Base-by-base conservation (phyloP, 768 basidiomycete genomes). In the Postia placenta region DNA sequence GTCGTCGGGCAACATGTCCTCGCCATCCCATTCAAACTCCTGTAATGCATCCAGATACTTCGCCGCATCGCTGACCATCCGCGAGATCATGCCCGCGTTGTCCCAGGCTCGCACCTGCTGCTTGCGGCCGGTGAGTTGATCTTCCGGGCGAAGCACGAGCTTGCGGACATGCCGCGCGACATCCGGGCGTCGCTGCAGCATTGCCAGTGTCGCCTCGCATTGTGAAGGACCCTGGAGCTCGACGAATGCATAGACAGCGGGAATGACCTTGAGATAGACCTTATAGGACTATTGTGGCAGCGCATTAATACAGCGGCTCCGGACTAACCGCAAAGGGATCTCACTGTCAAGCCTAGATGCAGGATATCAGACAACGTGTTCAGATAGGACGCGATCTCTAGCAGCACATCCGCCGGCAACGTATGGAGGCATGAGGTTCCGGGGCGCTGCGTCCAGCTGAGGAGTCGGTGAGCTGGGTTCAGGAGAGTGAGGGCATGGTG, bases 11-110 rank as follows among this genome's bases (percentile, higher is more conserved):
- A 81, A 77, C 27, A 80, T 69, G 6, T 69, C 64, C 60, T 85
- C 83, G 3, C 77, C 83, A 52, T 82, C 82, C 87, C 87, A 90
- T 28, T 76, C 66, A 57, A 89, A 89, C 11, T 70, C 78, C 24
- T 71, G 66, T 35, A 90, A 72, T 17, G 82, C 83, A 41, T 88
- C 87, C 37, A 89, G 64, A 41, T 67, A 62, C 56, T 57, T 67
- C 35, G 75, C 83, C 7, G 76, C 67, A 19, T 69, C 59, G 19
- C 74, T 64, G 24, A 87, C 72, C 2, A 81, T 74, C 15, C 67
- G 62, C n/a, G 81, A 81, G 5, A 78, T 72, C 4, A 64, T 51
- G 17, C 62, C 61, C 14, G 58, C 66, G 36, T 60, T 49, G 49
- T 46, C 66, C 65, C 45, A 71, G 67, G 39, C 52, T 19, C 53